Evolutionary conservation across 768 basidiomycete genomes (phyloP).

Genomic region (Kwoniella pini): DNA sequence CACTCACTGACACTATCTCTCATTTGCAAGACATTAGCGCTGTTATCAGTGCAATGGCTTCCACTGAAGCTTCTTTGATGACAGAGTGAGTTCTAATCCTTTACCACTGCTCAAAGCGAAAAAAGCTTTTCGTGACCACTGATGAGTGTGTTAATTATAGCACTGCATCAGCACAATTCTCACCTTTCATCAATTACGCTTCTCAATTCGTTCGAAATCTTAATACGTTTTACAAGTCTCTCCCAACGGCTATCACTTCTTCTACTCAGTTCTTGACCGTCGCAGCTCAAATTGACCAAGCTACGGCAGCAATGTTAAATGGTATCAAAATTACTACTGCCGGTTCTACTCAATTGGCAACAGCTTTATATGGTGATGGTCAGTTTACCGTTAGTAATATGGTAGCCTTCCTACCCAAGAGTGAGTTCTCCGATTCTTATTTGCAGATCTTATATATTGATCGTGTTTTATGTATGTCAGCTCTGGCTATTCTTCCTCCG

Average conservation of each 20-base stretch:
- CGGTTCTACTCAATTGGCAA: conserved; percentile 8
- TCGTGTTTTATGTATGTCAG: too few species aligned
- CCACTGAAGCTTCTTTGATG: conserved; percentile 4
- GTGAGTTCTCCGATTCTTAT: conserved; percentile 7
- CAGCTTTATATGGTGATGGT: conserved; percentile 17
- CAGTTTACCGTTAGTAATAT: conserved; percentile 1
- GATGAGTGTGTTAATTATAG: not conserved
- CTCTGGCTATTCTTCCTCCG: conserved; percentile 11
- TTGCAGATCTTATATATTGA: too few species aligned
- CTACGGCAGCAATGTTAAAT: conserved; percentile 10
- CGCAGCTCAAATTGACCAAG: conserved; percentile 13
- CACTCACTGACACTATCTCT: conserved; percentile 2
- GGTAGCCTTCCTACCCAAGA: conserved; percentile 14
- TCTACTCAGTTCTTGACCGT: conserved; percentile 5
- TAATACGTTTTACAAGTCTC: conserved; percentile 5
- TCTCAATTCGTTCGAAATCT: conserved; percentile 15
- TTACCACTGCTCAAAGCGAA: not conserved
- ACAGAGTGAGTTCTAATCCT: conserved; percentile 5
- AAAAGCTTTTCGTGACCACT: not conserved
- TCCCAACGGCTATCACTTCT: conserved; percentile 3
- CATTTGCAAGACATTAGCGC: conserved; percentile 7
- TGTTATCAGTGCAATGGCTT: not conserved
- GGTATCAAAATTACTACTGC: conserved; percentile 7
- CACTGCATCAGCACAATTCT: conserved; percentile 12
- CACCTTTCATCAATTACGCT: conserved; percentile 10